Conservation (phyloP, 176 grass and related monocot species). For the Stipa capillata region DNA sequence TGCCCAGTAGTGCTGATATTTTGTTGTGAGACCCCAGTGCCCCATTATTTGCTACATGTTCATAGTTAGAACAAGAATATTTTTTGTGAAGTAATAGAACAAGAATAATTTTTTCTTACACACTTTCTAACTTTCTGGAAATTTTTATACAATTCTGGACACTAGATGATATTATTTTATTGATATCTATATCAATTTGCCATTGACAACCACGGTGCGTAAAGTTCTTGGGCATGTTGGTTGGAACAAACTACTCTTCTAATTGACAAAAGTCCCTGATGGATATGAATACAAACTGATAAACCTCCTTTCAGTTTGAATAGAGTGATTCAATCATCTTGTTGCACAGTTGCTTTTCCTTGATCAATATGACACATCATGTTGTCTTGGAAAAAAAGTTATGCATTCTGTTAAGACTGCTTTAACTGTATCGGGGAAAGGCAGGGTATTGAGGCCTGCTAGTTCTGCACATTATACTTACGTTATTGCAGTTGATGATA, state of each 20-base stretch:
- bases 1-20: not conserved
- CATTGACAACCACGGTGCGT: not conserved
- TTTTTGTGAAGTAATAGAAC: not conserved
- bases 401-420: not conserved
- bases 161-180: not conserved
- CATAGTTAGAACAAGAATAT: not conserved
- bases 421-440: not conserved
- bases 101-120: not conserved
- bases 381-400: not conserved
- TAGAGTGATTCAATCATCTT: not conserved
- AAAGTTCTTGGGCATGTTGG: not conserved
- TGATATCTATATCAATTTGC: not conserved
- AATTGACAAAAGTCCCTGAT: not conserved
- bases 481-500: not conserved
- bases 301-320: not conserved
- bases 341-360: not conserved
- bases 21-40: not conserved
- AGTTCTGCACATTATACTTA: not conserved
- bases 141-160: not conserved
- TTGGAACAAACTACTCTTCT: not conserved
- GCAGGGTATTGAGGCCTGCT: not conserved
- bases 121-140: not conserved
- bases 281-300: not conserved
- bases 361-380: not conserved
- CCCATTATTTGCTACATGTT: not conserved